Evolutionary conservation across 2,329 filamentous ascomycete genomes (phyloP), one percentile per base, ranked within the genome.

Genomic region (Fusarium compactum): DNA sequence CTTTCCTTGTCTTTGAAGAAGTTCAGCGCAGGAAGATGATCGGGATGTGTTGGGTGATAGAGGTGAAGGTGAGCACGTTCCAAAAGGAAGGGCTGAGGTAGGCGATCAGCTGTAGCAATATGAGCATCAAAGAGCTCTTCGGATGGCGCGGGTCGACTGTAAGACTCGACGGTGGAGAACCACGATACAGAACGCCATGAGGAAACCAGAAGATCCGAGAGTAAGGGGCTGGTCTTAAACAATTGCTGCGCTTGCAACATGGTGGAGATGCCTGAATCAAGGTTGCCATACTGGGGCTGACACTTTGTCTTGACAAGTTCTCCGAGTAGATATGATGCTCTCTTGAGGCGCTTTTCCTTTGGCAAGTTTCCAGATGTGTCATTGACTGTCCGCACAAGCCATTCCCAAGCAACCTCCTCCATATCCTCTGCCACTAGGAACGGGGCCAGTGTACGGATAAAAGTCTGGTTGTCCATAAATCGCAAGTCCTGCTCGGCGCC

Each of bases 51-150:
- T 0, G 87, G 87, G 71, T 89, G 87, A 60, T 86, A 81, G 3
- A 90, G 80, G 29, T 85, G 81, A 6, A 90, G 79, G 68, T 89
- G 87, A 0, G 87, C 87, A 32, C 81, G 79, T 52, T 87, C 84
- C 10, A 88, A 74, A 10, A 75, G 74, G 40, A 84, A 76, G 2
- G 79, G 76, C 25, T 73, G 72, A 8, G 77, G 69, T 18, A 85
- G 77, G 18, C 79, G 79, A 51, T 82, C 77, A 24, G 84, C 84
- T 7, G 86, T 80, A 43, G 81, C 80, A 40, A 85, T 80, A 64
- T 89, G 89, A 0, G 81, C 77, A 60, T 89, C 85, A 58, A 88
- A 90, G 1, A 87, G 78, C 8, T 78, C 69, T 22, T 82, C 81
- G 1, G 85, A 84, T 0, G 87, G 84, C 11, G 79, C 79, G 1